Evolutionary conservation across 441 rosid species (phyloP).

Genomic region (Iberis amara): DNA sequence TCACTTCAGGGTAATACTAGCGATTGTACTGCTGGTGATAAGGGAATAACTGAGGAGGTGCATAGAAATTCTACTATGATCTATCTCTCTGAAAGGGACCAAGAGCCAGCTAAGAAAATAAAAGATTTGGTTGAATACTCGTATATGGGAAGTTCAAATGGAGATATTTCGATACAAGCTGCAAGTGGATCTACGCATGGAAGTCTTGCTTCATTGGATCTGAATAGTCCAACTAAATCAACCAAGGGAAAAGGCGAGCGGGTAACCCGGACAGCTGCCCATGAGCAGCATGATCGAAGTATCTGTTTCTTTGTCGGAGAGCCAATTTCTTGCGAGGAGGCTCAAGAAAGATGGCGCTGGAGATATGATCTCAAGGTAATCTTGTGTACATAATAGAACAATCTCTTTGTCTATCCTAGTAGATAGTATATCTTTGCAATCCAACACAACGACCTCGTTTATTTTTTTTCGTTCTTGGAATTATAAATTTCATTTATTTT

Average conservation of each 20-base stretch:
- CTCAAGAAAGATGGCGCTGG: slow-evolving; percentile 79
- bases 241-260: slow-evolving; percentile 30
- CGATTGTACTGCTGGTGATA: slow-evolving; percentile 13
- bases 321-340: slow-evolving; percentile 65
- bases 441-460: slow-evolving; percentile 3
- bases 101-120: slow-evolving; percentile 35
- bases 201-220: slow-evolving; percentile 19
- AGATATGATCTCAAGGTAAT: slow-evolving; percentile 82
- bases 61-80: slow-evolving; percentile 26
- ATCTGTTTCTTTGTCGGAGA: slow-evolving; percentile 56
- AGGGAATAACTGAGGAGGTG: slow-evolving; percentile 17
- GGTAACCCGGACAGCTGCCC: slow-evolving; percentile 29
- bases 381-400: not conserved
- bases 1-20: slow-evolving; percentile 14
- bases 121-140: slow-evolving; percentile 23
- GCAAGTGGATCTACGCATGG: slow-evolving; percentile 24
- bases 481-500: slow-evolving; percentile 27
- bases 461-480: slow-evolving; percentile 14
- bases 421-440: slow-evolving; percentile 2
- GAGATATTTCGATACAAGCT: slow-evolving; percentile 27
- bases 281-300: slow-evolving; percentile 28
- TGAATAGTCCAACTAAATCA: slow-evolving; percentile 21
- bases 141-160: slow-evolving; percentile 27
- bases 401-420: not conserved
- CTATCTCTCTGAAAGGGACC: slow-evolving; percentile 26